Conservation (phyloP, 805 yeast species). For the Candida anglica region DNA sequence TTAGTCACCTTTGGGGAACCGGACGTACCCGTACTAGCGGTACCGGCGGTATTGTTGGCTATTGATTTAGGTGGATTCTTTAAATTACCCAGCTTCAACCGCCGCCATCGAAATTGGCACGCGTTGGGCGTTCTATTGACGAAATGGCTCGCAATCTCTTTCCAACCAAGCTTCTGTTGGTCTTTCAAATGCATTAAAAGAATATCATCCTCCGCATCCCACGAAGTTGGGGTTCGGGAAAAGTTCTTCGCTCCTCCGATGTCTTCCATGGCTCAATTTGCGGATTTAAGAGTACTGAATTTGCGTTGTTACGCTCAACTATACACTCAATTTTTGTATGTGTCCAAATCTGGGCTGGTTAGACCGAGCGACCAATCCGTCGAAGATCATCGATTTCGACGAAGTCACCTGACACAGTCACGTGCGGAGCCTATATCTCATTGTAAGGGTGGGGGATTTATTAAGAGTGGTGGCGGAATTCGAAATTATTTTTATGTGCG, state of each 20-base stretch:
- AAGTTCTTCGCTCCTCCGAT: conserved; percentile 16
- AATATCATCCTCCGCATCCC: conserved; percentile 46
- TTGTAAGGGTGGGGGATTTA: too few species aligned
- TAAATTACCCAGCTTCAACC: conserved; percentile 40
- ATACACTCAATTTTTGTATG: too few species aligned
- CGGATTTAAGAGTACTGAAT: too few species aligned
- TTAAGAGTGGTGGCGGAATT: too few species aligned
- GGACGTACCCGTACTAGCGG: not conserved
- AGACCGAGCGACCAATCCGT: too few species aligned
- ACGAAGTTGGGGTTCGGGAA: conserved; percentile 42
- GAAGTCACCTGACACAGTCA: too few species aligned
- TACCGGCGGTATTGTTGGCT: conserved; percentile 12
- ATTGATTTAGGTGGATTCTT: conserved; percentile 42
- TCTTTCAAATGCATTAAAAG: conserved; percentile 44
- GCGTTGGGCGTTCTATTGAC: conserved; percentile 45
- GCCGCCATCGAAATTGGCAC: conserved; percentile 45
- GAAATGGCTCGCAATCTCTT: conserved; percentile 42
- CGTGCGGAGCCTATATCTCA: too few species aligned
- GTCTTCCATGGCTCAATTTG: not conserved
- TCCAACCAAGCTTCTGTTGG: conserved; percentile 45
- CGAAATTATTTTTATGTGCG: too few species aligned
- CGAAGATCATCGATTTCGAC: too few species aligned
- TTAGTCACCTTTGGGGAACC: not conserved
- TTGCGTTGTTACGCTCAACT: too few species aligned
- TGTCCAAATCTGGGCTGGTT: too few species aligned